Base-by-base conservation (phyloP, 2,329 filamentous ascomycete species). In the Sordariomycetes sp. region DNA sequence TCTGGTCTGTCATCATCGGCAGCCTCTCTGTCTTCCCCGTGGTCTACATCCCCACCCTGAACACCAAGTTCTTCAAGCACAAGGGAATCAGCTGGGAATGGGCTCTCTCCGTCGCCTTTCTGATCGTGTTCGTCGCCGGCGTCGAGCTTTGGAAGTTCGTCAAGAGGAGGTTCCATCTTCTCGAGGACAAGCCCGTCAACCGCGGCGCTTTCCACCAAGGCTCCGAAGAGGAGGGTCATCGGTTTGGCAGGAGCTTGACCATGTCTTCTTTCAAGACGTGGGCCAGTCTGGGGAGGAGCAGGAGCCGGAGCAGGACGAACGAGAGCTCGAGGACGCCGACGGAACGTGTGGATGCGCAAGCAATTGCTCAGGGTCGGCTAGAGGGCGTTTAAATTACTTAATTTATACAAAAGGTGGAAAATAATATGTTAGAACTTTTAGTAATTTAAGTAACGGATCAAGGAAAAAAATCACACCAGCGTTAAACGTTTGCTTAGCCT, bases 11-110 rank as follows among this genome's bases (percentile, higher is more conserved):
- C 30, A 58, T 72, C 29, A 50, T 73, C 10, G 77, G 76, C 12
- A 68, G 66, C 14, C 35, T 79, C n/a, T 75, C 71, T 30, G 75
- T 80, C 3, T 78, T 82, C 48, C 72, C 75, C 3, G 71, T 78
- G 9, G 66, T 82, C n/a, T 84, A 87, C 53, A 83, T 87, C 32
- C 82, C 82, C 0, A 68, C 68, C 35, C 63, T 87, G 43, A 86
- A 83, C 59, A 70, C 63, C 12, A 67, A 69, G 19, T 80, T 86
- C 24, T 85, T 86, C 66, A 81, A 82, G 59, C 82, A 86, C 58
- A 68, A 61, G 7, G 68, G 65, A 14, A 86, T 87, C 45, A 68
- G 63, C 14, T 87, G 82, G 83, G 82, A 86, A 51, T 87, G 81
- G 82, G 74, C 69, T 2, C 62, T 87, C 6, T 72, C 81, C 1